A percentile compares a stretch with the other conserved stretches of the same genome.
Evolutionary conservation across 164 flowering plant genomes (phyloP).

Genomic region (Magnolia changhungtana): DNA sequence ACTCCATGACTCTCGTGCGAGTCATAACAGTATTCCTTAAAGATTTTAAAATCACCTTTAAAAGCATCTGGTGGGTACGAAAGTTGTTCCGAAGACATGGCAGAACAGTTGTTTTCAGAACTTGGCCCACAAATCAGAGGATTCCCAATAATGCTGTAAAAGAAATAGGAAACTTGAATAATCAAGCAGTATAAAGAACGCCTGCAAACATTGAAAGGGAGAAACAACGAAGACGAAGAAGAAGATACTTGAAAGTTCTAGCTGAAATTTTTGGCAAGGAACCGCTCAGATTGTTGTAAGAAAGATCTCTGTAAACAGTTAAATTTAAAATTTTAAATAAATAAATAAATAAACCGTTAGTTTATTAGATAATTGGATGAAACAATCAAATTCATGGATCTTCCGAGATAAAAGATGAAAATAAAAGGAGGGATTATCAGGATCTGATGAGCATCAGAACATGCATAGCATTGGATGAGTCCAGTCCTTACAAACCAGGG

Average conservation of each 20-base stretch:
- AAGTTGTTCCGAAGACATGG: conserved; percentile 65
- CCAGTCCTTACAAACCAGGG: too few species aligned
- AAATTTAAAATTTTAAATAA: neutral
- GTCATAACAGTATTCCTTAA: neutral
- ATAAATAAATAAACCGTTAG: too few species aligned
- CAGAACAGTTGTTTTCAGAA: conserved; percentile 55
- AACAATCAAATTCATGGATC: neutral
- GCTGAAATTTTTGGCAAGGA: conserved; percentile 78
- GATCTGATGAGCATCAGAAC: too few species aligned
- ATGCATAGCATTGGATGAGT: too few species aligned
- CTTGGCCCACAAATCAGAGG: conserved; percentile 67
- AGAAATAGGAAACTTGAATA: neutral
- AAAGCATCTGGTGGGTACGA: conserved; percentile 61
- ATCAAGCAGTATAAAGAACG: neutral
- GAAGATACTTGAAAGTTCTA: conserved; percentile 71
- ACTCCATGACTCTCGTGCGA: neutral
- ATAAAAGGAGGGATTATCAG: neutral
- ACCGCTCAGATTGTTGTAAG: conserved; percentile 89
- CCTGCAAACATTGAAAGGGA: neutral
- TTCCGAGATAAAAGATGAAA: neutral
- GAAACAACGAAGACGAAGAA: neutral
- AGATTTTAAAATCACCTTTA: conserved; percentile 31
- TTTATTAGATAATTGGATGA: neutral
- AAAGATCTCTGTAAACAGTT: conserved; percentile 60
- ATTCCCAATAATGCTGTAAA: conserved; percentile 69